Evolutionary conservation across 768 basidiomycete genomes (phyloP), one percentile per base, ranked within the genome.

Genomic region (Auriscalpium orientale): DNA sequence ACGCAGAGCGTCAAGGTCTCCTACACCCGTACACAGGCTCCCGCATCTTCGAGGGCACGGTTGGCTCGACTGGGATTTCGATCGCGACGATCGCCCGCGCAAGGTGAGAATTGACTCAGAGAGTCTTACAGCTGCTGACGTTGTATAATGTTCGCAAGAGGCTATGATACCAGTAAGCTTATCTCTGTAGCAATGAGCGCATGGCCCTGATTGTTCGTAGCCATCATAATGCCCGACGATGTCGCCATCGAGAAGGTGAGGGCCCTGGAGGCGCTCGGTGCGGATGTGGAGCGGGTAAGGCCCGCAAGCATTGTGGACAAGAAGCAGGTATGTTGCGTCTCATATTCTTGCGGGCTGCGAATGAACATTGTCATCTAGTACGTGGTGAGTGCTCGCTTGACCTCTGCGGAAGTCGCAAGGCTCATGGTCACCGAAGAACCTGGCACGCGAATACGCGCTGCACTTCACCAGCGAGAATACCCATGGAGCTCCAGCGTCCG

Each of bases 281-380:
- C 95, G 0, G 75, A 82, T n/a, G 89, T 98, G 1, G 88, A 91
- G 65, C 80, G 88, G 52, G 92, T 95, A 33, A 79, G 92, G n/a
- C 92, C 93, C 4, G 89, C 91, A 4, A 95, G 94, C 62, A 98
- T 98, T 58, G 89, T 99, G 12, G 95, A 98, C 73, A 91, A 92
- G 71, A 93, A 92, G 68, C 94, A 97, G 81, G 90, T 86, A 54
- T 54, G 53, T 21, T 7, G 62, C 22, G 40, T 51, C 53, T 36
- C 38, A 62, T 65, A 51, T 63, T 70, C 44, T 58, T 38, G 33
- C 33, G 8, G 51, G 3, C 51, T 21, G 40, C 57, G 22, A n/a
- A 13, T 21, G 62, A 38, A 54, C 61, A 51, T 18, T 56, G 50
- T 64, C 35, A 44, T 55, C 18, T 44, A 43, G 50, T 60, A 58